Percentiles rank a stretch among this genome's conserved stretches.
Conservation (phyloP, 805 yeast species). For the Kazachstania africana region DNA sequence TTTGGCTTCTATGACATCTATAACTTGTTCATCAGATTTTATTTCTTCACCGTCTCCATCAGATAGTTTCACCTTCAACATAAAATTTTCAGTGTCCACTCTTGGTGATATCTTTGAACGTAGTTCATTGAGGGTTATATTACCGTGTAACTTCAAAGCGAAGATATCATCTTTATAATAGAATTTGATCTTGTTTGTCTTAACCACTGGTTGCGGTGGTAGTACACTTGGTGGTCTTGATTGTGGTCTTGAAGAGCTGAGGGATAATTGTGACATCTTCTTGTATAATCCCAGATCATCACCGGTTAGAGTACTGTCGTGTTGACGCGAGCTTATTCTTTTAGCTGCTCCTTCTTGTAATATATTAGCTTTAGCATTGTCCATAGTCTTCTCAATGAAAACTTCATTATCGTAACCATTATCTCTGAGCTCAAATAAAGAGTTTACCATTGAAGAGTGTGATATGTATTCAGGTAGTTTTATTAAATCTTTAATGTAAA, state of each 20-base stretch:
- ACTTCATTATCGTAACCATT: constrained; percentile 26
- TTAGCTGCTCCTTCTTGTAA: background rate
- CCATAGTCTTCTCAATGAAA: constrained; percentile 2
- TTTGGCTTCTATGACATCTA: constrained; percentile 25
- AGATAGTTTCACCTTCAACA: constrained; percentile 24
- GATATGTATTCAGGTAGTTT: constrained; percentile 70
- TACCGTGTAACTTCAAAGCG: constrained; percentile 47
- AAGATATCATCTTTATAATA: constrained; percentile 74
- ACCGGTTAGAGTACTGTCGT: constrained; percentile 3
- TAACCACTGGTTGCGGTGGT: constrained; percentile 17
- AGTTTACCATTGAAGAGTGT: constrained; percentile 51
- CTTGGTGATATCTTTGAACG: constrained; percentile 41
- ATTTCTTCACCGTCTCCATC: constrained; percentile 27
- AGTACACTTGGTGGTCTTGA: constrained; percentile 23
- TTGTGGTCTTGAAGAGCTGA: constrained; percentile 9
- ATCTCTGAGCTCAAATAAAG: constrained; percentile 48
- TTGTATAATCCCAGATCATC: constrained; percentile 18
- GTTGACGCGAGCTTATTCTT: background rate
- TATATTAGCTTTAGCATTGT: background rate
- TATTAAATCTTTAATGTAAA: constrained; percentile 47
- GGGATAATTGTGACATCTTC: constrained; percentile 18
- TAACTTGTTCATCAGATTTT: constrained; percentile 24
- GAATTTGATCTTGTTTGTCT: constrained; percentile 49
- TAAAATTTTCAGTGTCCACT: constrained; percentile 30
- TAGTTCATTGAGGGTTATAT: constrained; percentile 37